Conservation (phyloP, 495 filamentous ascomycete genomes). For the Cryomyces minteri region DNA sequence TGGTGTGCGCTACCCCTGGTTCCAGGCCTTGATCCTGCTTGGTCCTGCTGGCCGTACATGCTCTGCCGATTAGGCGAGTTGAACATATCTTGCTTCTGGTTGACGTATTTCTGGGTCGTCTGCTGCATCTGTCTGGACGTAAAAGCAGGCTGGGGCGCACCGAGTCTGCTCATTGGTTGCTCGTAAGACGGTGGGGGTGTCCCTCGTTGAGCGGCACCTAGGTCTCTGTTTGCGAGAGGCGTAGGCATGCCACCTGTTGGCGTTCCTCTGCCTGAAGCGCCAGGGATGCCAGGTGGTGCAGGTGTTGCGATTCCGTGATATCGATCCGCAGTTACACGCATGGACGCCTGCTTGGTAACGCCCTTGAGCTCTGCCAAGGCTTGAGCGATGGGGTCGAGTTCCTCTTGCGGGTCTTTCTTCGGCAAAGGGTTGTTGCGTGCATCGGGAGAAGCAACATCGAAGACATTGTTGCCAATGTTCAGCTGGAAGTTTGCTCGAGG, state of each 20-base stretch:
- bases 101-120: conserved; percentile 69
- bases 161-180: conserved; percentile 54
- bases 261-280: conserved; percentile 20
- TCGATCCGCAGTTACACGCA: conserved; percentile 77
- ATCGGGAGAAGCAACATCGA: conserved; percentile 82
- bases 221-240: conserved; percentile 29
- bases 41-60: no score
- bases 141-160: conserved; percentile 77
- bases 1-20: conserved; percentile 3
- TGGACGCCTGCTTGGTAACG: conserved; percentile 53
- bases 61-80: conserved; percentile 10
- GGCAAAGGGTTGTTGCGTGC: conserved; percentile 12
- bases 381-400: conserved; percentile 74
- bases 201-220: conserved; percentile 35
- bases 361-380: conserved; percentile 88
- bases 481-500: conserved; percentile 84
- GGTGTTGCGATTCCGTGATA: conserved; percentile 85
- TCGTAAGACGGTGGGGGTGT: conserved; percentile 79
- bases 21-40: background rate
- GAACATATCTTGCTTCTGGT: conserved; percentile 70
- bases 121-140: conserved; percentile 89
- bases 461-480: conserved; percentile 94
- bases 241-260: conserved; percentile 30
- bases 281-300: conserved; percentile 28
- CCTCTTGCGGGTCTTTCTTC: conserved; percentile 27